Conservation (phyloP, 495 filamentous ascomycete genomes). For the Penicillium pulvis region DNA sequence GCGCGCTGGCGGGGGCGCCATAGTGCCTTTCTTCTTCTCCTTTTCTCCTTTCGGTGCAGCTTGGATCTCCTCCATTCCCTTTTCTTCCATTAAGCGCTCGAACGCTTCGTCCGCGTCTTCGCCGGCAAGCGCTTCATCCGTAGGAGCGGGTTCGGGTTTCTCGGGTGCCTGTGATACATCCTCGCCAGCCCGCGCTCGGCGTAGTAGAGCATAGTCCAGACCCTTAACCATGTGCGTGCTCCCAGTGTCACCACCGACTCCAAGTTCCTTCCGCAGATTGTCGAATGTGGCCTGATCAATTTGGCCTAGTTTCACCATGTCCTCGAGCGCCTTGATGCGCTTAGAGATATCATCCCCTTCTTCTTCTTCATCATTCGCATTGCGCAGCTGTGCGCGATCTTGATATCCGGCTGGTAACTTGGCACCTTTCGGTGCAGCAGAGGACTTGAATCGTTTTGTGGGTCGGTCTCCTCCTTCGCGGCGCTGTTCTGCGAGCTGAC, state of each 20-base stretch:
- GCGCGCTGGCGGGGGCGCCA: slow-evolving; percentile 64
- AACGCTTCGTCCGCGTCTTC: slow-evolving; percentile 74
- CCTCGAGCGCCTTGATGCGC: slow-evolving; percentile 77
- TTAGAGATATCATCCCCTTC: slow-evolving; percentile 51
- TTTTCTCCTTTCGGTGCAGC: slow-evolving; percentile 50
- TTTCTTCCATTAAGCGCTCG: slow-evolving; percentile 66
- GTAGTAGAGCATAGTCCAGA: slow-evolving; percentile 79
- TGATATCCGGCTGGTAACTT: slow-evolving; percentile 78
- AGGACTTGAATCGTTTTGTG: slow-evolving; percentile 71
- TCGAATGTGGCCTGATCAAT: slow-evolving; percentile 78
- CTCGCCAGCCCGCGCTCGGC: slow-evolving; percentile 71
- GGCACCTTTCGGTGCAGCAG: slow-evolving; percentile 80
- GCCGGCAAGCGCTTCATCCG: slow-evolving; percentile 10
- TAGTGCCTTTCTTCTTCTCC: slow-evolving; percentile 74
- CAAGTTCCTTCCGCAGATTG: slow-evolving; percentile 67
- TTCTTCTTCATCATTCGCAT: slow-evolving; percentile 34
- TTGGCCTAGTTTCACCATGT: slow-evolving; percentile 78
- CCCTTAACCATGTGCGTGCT: slow-evolving; percentile 91
- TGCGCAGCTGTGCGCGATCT: slow-evolving; percentile 69
- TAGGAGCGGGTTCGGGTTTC: slow-evolving; percentile 17
- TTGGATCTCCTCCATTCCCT: slow-evolving; percentile 57
- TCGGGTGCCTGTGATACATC: slow-evolving; percentile 51
- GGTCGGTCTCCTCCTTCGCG: slow-evolving; percentile 49
- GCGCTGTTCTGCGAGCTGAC: slow-evolving; percentile 80
- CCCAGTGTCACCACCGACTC: slow-evolving; percentile 73